Evolutionary conservation across 495 filamentous ascomycete genomes (phyloP).

Genomic region (Podospora pseudopauciseta): DNA sequence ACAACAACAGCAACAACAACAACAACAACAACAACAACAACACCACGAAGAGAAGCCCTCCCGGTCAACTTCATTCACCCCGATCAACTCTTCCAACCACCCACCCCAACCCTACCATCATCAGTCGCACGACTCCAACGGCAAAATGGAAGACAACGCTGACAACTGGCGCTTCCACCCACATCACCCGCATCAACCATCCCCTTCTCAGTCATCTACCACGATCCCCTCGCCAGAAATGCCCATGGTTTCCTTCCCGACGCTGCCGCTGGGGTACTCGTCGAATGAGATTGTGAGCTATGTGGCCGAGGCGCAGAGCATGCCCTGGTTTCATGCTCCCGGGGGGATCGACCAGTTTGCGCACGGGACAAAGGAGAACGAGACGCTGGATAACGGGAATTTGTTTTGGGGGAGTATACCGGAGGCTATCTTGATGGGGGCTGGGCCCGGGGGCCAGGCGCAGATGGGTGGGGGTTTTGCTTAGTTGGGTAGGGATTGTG

Average conservation of each 20-base stretch:
- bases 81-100: conserved; percentile 44
- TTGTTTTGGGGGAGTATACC: conserved; percentile 28
- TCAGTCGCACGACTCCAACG: conserved; percentile 6
- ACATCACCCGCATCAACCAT: conserved; percentile 7
- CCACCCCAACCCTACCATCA: conserved; percentile 20
- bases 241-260: background rate
- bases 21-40: background rate
- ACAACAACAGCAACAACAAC: conserved; percentile 18
- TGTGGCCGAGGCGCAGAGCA: conserved; percentile 31
- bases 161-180: conserved; percentile 15
- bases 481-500: no score
- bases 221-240: conserved; percentile 5
- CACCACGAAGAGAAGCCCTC: conserved; percentile 21
- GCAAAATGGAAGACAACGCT: conserved; percentile 10
- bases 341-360: conserved; percentile 43
- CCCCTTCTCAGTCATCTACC: conserved; percentile 9
- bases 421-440: conserved; percentile 9
- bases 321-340: conserved; percentile 34
- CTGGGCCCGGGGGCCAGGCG: background rate
- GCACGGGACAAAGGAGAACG: conserved; percentile 31
- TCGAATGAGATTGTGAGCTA: conserved; percentile 26
- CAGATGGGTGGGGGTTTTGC: background rate
- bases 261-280: conserved; percentile 22
- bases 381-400: conserved; percentile 24
- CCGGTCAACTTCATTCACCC: conserved; percentile 46